Evolutionary conservation across 2,329 filamentous ascomycete genomes (phyloP).

Genomic region (Penicillium sp.): DNA sequence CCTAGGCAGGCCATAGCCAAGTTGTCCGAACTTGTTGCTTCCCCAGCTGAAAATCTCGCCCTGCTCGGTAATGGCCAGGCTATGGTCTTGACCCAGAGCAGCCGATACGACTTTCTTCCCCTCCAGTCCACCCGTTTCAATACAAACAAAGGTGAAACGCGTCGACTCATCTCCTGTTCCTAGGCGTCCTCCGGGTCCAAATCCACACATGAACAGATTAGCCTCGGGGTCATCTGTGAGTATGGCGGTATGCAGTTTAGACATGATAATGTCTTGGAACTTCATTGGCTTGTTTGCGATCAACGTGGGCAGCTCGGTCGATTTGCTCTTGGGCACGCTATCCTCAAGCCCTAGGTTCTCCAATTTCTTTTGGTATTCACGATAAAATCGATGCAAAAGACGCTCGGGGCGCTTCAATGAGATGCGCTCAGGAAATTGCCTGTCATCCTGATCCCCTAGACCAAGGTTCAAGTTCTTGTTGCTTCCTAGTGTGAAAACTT

Average conservation of each 20-base stretch:
- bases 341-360: constrained; percentile 27
- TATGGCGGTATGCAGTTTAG: constrained; percentile 87
- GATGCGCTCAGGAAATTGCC: constrained; percentile 87
- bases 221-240: constrained; percentile 82
- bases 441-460: constrained; percentile 92
- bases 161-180: constrained; percentile 89
- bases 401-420: constrained; percentile 73
- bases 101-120: constrained; percentile 75
- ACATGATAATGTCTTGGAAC: constrained; percentile 80
- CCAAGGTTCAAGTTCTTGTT: constrained; percentile 94
- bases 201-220: constrained; percentile 89
- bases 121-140: constrained; percentile 70
- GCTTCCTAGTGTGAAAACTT: constrained; percentile 91
- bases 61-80: constrained; percentile 76
- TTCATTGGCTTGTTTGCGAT: constrained; percentile 70
- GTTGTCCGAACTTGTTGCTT: constrained; percentile 77
- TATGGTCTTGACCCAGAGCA: constrained; percentile 88
- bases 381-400: constrained; percentile 70
- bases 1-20: constrained; percentile 77
- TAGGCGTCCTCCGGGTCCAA: constrained; percentile 84
- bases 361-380: constrained; percentile 58
- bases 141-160: constrained; percentile 78
- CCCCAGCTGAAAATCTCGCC: constrained; percentile 97
- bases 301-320: constrained; percentile 66
- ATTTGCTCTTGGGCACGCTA: constrained; percentile 33